Base-by-base conservation (phyloP, 1,139 yeast species). In the Sugiyamaella neomexicana region DNA sequence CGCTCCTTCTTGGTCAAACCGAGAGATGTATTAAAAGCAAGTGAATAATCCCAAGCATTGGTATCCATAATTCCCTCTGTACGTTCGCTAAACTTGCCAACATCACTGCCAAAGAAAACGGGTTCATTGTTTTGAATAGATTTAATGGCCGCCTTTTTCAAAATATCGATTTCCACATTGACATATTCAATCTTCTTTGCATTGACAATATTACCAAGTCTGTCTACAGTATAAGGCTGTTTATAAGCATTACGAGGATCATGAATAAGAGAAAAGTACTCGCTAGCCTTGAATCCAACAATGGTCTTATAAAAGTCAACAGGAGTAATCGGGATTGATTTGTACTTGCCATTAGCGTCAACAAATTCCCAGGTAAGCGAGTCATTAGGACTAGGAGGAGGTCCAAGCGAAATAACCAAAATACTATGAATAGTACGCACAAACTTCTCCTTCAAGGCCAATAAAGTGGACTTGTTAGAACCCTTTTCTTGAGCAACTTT, bases 71-170 rank as follows among this genome's bases (percentile, higher is more conserved):
- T 67, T 12, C 89, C 89, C 2, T 76, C 62, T 7, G 61, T 58
- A 12, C 75, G 67, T 64, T 80, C 78, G 48, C 74, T 71, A 62
- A 77, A 83, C 67, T 82, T 80, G 23, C 85, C 85, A 32, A 82
- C 87, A 63, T 83, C 88, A n/a, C 80, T 80, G 8, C 88, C 88
- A 65, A 83, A 83, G 70, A 83, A 83, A 10, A 83, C 82, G 0
- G 88, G 88, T 61, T 81, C 82, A 63, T 83, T 80, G 62, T 77
- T 78, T 64, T 81, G 75, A 65, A 83, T 76, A 79, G 81, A 78
- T 54, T 74, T 74, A 58, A 83, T 81, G 25, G 85, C 86, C 13
- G 81, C 77, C 46, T 73, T 58, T 68, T 83, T 83, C 59, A 83
- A 71, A 39, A 71, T 75, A 12, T 69, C 68, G 52, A 80, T 71